A percentile compares a stretch with the other conserved stretches of the same genome.
These are phyloP conservation scores for Pseudogymnoascus sp. DNA, from an alignment of 2,329 filamentous ascomycete species.

Conservation along the genomic window DNA sequence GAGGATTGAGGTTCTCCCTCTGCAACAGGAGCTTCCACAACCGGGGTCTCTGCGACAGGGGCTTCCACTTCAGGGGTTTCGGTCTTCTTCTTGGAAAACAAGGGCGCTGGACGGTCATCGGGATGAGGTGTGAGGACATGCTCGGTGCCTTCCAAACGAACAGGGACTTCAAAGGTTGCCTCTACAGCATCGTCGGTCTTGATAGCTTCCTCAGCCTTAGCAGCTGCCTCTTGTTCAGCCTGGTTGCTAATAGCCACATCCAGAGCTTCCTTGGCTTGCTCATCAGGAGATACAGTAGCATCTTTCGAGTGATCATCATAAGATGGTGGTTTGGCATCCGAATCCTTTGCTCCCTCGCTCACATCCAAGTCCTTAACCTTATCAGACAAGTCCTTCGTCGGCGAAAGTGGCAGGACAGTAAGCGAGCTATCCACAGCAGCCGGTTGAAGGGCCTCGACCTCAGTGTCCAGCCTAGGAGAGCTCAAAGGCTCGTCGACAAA, in stretches of 20 bases:
- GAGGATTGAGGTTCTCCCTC: background rate
- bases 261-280: constrained; percentile 18
- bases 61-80: constrained; percentile 14
- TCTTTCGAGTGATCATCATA: constrained; percentile 16
- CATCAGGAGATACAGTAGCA: constrained; percentile 12
- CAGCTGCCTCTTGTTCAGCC: constrained; percentile 11
- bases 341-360: constrained; percentile 23
- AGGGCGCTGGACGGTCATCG: constrained; percentile 60
- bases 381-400: constrained; percentile 35
- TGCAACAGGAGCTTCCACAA: background rate
- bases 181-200: constrained; percentile 10
- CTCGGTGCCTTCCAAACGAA: constrained; percentile 1
- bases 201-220: constrained; percentile 13
- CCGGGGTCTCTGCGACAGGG: background rate
- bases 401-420: constrained; percentile 49
- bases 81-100: constrained; percentile 43
- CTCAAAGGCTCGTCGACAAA: constrained; percentile 72
- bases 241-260: constrained; percentile 23
- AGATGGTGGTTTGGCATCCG: constrained; percentile 21
- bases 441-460: constrained; percentile 46
- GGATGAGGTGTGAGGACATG: constrained; percentile 43
- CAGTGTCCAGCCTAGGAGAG: constrained; percentile 55
- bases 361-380: constrained; percentile 24
- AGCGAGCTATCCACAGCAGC: constrained; percentile 48
- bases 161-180: constrained; percentile 12